A percentile compares a stretch with the other conserved stretches of the same genome.
phyloP scores from a whole-genome alignment of 78 protist species.

The Mastigamoeba balamuthi region DNA sequence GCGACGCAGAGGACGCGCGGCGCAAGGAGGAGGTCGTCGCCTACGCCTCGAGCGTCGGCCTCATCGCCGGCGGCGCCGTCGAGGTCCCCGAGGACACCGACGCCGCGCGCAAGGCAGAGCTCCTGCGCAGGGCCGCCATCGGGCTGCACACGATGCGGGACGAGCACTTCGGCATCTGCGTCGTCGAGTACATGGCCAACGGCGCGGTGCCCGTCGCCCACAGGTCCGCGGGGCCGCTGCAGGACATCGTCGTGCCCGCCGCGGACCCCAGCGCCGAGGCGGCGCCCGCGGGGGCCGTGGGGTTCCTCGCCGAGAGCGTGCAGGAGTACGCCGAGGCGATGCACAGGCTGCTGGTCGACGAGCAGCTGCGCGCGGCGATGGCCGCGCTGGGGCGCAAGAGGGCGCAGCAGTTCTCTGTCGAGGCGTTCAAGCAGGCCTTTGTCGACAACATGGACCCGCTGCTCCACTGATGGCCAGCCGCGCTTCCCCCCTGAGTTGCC shows the following conservation, averaged over 20 bases:
- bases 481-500: no score
- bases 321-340: slow-evolving; percentile 64
- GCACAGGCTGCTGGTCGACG: background rate
- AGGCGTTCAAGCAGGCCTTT: no score
- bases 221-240: slow-evolving; percentile 65
- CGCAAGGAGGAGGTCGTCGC: slow-evolving; percentile 35
- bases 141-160: slow-evolving; percentile 89
- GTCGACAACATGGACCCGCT: no score
- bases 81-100: background rate
- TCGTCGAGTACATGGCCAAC: slow-evolving; percentile 83
- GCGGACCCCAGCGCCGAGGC: background rate
- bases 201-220: slow-evolving; percentile 70
- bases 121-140: slow-evolving; percentile 16
- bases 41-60: background rate
- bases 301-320: slow-evolving; percentile 53
- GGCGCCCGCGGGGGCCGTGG: slow-evolving; percentile 2
- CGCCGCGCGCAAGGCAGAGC: background rate
- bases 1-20: slow-evolving; percentile 62
- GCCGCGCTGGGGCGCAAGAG: no score
- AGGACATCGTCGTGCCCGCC: slow-evolving; percentile 43
- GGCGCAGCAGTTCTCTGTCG: no score
- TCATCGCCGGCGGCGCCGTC: slow-evolving; percentile 13
- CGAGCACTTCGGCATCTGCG: slow-evolving; percentile 92
- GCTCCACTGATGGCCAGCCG: no score
- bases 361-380: no score